Evolutionary conservation across 495 filamentous ascomycete genomes (phyloP).

Genomic region (Viridothelium virens): DNA sequence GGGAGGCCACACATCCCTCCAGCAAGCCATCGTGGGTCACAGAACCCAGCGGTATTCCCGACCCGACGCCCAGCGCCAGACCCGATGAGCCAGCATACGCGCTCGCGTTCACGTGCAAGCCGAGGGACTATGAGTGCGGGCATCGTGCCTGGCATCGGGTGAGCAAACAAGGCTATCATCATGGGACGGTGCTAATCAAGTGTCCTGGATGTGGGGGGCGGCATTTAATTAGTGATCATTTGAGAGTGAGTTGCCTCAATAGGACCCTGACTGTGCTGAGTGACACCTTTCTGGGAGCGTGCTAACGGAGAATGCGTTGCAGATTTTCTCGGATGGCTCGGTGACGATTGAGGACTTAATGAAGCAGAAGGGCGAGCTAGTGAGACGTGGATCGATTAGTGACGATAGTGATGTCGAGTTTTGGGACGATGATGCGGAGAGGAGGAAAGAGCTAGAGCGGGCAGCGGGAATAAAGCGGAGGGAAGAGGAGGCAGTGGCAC

Average conservation of each 20-base stretch:
- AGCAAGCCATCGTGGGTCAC: background rate
- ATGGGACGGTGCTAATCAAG: conserved; percentile 75
- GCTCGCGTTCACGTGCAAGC: conserved; percentile 81
- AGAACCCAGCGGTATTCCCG: conserved; percentile 8
- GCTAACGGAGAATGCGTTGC: background rate
- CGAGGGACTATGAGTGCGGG: conserved; percentile 49
- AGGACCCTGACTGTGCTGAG: too few species aligned
- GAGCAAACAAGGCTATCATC: conserved; percentile 88
- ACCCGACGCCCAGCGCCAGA: conserved; percentile 9
- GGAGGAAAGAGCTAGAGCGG: background rate
- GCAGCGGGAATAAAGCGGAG: conserved; percentile 6
- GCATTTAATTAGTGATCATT: conserved; percentile 87
- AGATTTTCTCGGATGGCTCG: conserved; percentile 60
- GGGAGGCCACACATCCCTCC: background rate
- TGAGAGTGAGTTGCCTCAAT: conserved; percentile 41
- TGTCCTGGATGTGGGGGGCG: conserved; percentile 77
- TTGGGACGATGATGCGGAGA: conserved; percentile 34
- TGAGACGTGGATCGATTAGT: conserved; percentile 49
- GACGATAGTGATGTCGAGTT: conserved; percentile 46
- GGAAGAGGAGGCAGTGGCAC: background rate
- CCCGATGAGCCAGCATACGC: conserved; percentile 63
- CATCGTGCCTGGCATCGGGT: conserved; percentile 67
- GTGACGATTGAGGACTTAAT: conserved; percentile 68
- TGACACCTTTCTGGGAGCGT: background rate
- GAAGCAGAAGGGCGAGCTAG: conserved; percentile 52